These are phyloP conservation scores for Candida verbasci DNA, from an alignment of 805 yeast species.

Conservation along the genomic window DNA sequence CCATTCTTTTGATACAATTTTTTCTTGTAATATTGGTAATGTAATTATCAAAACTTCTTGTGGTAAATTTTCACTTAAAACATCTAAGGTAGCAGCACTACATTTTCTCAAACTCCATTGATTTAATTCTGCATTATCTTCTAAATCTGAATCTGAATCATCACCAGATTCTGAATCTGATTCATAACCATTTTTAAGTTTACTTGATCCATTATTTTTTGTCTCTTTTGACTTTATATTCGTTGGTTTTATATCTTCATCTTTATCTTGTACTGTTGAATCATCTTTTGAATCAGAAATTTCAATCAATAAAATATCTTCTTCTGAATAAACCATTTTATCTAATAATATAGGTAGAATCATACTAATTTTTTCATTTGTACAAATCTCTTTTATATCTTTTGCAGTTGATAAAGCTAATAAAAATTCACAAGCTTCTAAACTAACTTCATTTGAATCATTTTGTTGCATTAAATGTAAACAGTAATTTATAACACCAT, in stretches of 20 bases:
- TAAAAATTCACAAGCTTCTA: constrained; percentile 92
- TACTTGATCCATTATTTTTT: constrained; percentile 16
- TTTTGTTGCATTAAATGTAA: constrained; percentile 66
- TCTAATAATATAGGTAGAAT: constrained; percentile 75
- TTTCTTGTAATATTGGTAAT: constrained; percentile 71
- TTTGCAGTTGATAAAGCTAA: constrained; percentile 68
- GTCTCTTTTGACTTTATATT: constrained; percentile 59
- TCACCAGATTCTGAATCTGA: constrained; percentile 26
- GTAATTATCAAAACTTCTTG: constrained; percentile 60
- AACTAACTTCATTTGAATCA: constrained; percentile 66
- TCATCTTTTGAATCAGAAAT: constrained; percentile 70
- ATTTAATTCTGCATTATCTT: constrained; percentile 59
- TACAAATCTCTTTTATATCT: constrained; percentile 33
- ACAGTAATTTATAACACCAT: constrained; percentile 82
- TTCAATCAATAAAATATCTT: constrained; percentile 64
- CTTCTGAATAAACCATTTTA: constrained; percentile 85
- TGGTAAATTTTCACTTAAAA: constrained; percentile 66
- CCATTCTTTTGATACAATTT: constrained; percentile 73
- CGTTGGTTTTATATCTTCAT: constrained; percentile 83
- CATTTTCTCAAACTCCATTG: constrained; percentile 94
- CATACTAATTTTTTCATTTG: constrained; percentile 53
- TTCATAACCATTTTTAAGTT: constrained; percentile 14
- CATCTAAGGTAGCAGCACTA: constrained; percentile 88
- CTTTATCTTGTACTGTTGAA: constrained; percentile 72
- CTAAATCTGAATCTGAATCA: constrained; percentile 71